phyloP scores from a whole-genome alignment of 129 eudicot genomes.

The Helianthus annuus region DNA sequence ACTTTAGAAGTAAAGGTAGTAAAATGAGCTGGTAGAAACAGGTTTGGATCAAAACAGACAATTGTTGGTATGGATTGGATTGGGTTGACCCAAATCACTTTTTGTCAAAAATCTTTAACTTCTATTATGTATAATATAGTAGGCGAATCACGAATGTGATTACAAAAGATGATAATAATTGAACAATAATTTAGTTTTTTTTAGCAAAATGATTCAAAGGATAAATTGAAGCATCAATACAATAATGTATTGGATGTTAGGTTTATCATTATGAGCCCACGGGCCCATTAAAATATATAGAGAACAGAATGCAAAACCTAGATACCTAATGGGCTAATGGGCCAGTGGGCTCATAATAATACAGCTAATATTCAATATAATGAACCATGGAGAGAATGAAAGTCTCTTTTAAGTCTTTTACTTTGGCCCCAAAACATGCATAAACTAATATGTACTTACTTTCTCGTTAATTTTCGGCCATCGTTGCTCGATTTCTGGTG shows the following conservation, averaged over 20 bases:
- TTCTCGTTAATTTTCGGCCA: slow-evolving; percentile 96
- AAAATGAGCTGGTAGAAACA: slow-evolving; percentile 1
- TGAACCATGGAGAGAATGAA: slow-evolving; percentile 7
- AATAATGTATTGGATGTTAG: not conserved
- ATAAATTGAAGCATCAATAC: slow-evolving; percentile 6
- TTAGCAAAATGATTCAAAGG: slow-evolving; percentile 1
- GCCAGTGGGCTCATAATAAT: too few species aligned
- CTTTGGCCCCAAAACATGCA: not conserved
- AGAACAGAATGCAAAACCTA: too few species aligned
- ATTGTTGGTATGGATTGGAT: not conserved
- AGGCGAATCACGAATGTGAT: not conserved
- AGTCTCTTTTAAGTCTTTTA: not conserved
- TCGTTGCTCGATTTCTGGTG: slow-evolving; percentile 97
- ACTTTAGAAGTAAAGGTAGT: not conserved
- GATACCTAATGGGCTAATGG: too few species aligned
- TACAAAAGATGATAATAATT: not conserved
- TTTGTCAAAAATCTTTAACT: not conserved
- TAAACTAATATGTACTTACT: slow-evolving; percentile 42
- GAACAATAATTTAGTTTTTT: not conserved
- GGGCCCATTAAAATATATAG: too few species aligned
- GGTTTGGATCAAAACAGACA: not conserved
- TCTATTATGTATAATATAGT: not conserved
- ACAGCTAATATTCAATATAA: too few species aligned
- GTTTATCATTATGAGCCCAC: too few species aligned
- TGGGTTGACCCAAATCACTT: slow-evolving; percentile 2